Base-by-base conservation (phyloP, 495 filamentous ascomycete species). In the Staphylotrichum tortipilum region DNA sequence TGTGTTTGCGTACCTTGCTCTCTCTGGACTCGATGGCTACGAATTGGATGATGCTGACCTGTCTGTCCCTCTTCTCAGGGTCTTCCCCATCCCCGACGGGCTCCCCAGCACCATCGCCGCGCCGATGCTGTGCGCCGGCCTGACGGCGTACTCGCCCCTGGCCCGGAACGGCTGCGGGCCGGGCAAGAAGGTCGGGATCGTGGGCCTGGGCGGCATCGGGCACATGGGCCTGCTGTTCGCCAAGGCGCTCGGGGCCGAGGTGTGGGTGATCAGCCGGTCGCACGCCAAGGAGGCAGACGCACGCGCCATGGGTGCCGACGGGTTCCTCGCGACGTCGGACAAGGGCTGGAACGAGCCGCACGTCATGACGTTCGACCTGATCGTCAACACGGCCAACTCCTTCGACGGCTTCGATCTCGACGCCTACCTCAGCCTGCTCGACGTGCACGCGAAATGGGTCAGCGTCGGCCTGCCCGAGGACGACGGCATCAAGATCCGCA, bases 121-220 rank as follows among this genome's bases (percentile, higher is more conserved):
- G 12, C 89, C 87, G 2, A 94, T 94, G 87, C 75, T 94, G 58
- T 95, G 89, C 63, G 89, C 87, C 29, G 89, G 89, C 37, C 67
- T 94, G 26, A 95, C 90, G 1, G 81, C 80, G 24, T 94, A 82
- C 68, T 83, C 78, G 29, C 88, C 88, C 0, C 73, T 95, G 2
- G 81, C 85, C 33, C 79, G 85, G 22, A 81, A 86, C 60, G 83
- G 82, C n/a, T 72, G 71, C 36, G 82, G 83, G 0, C 82, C 84
- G 0, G 85, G 86, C n/a, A 88, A 86, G 69, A 88, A 86, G 64
- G 83, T 92, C 17, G 88, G 77, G 33, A 81, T 89, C 43, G 81
- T 94, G 7, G 77, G 76, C 1, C 51, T 78, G 4, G 84, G 85
- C n/a, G 84, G 85, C 7, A 79, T 88, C 39, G 84, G 85, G 1